A percentile compares a stretch with the other conserved stretches of the same genome.
These are phyloP conservation scores for Fusarium chuoi DNA, from an alignment of 2,329 filamentous ascomycete genomes.

Conservation along the genomic window DNA sequence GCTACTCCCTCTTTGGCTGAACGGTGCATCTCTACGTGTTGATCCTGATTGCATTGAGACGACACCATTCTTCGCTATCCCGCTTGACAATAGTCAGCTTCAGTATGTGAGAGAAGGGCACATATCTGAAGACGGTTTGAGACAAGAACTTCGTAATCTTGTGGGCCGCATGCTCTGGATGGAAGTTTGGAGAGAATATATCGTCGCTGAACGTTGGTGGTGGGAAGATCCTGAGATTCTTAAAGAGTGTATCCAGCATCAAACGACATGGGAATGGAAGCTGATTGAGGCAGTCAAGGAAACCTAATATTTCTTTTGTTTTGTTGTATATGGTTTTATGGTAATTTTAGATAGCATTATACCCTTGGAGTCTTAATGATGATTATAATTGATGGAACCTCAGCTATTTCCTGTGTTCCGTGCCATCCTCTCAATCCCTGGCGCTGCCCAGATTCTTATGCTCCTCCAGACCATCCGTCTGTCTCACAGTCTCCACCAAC, in stretches of 20 bases:
- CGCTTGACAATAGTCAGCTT: slow-evolving; percentile 32
- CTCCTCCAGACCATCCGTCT: neutral
- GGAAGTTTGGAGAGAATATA: slow-evolving; percentile 66
- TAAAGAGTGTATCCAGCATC: slow-evolving; percentile 62
- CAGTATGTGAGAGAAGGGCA: slow-evolving; percentile 33
- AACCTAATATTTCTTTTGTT: neutral
- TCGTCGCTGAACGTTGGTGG: slow-evolving; percentile 65
- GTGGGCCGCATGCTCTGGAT: slow-evolving; percentile 68
- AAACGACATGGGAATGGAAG: slow-evolving; percentile 68
- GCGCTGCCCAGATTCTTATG: neutral
- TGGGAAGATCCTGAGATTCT: slow-evolving; percentile 67
- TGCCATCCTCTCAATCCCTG: neutral
- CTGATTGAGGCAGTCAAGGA: slow-evolving; percentile 65
- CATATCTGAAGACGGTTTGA: slow-evolving; percentile 45
- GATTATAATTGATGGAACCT: neutral
- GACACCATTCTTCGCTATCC: slow-evolving; percentile 58
- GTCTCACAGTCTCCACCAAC: neutral
- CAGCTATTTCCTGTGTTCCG: accelerated
- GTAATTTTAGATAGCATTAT: slow-evolving; percentile 8
- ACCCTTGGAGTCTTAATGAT: neutral
- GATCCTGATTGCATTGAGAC: slow-evolving; percentile 57
- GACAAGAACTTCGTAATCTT: slow-evolving; percentile 60
- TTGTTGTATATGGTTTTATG: neutral
- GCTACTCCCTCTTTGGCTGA: slow-evolving; percentile 68
- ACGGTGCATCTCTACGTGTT: slow-evolving; percentile 62